Evolutionary conservation across 2,329 filamentous ascomycete genomes (phyloP).

Genomic region (Stromatinia cepivora): DNA sequence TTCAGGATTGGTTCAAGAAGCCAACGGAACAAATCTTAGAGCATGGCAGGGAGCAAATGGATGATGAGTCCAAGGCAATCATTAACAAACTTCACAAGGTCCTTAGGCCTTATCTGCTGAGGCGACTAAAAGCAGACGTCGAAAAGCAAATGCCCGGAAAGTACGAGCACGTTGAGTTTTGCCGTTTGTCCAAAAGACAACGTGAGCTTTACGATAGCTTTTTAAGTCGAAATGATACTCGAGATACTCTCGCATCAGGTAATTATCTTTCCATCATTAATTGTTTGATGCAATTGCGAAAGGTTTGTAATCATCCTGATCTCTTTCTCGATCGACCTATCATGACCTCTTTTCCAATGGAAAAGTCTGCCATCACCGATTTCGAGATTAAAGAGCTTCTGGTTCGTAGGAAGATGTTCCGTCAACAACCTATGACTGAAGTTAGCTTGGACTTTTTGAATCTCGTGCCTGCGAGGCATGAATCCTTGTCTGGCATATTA

Average conservation of each 20-base stretch:
- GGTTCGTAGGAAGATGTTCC: constrained; percentile 66
- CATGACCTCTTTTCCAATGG: constrained; percentile 94
- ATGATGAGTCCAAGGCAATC: constrained; percentile 87
- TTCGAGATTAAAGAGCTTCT: constrained; percentile 73
- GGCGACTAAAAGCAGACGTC: constrained; percentile 90
- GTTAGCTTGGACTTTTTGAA: constrained; percentile 79
- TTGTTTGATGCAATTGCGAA: constrained; percentile 93
- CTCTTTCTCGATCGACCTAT: constrained; percentile 95
- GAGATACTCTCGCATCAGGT: constrained; percentile 83
- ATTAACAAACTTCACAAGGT: constrained; percentile 94
- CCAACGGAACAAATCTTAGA: constrained; percentile 96
- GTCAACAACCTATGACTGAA: constrained; percentile 58
- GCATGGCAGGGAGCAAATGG: constrained; percentile 89
- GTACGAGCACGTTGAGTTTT: constrained; percentile 96
- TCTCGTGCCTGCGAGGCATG: constrained; percentile 70
- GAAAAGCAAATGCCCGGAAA: constrained; percentile 99
- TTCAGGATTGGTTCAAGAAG: constrained; percentile 93
- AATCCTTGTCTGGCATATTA: constrained; percentile 58
- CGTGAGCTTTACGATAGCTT: constrained; percentile 96
- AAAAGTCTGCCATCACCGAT: constrained; percentile 70
- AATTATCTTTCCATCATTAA: constrained; percentile 99
- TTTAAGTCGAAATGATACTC: constrained; percentile 84
- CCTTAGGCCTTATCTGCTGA: constrained; percentile 84
- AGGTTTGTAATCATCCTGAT: constrained; percentile 98
- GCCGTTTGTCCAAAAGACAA: constrained; percentile 90